phyloP scores from a whole-genome alignment of 345 rosid genomes.

The Corymbia maculata region DNA sequence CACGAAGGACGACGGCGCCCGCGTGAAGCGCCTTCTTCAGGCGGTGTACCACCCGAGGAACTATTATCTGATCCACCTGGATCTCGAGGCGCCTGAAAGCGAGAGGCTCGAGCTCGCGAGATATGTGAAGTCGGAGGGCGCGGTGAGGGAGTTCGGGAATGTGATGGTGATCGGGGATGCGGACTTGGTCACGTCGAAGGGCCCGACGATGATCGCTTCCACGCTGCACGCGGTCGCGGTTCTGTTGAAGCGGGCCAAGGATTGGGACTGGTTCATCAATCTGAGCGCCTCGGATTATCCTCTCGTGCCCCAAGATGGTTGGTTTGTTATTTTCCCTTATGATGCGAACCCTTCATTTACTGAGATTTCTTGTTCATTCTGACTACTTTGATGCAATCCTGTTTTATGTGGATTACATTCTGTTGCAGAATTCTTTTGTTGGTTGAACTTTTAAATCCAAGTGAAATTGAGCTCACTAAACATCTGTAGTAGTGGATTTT shows the following conservation, averaged over 20 bases:
- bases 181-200: conserved; percentile 71
- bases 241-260: conserved; percentile 56
- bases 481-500: not conserved
- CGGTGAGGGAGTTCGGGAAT: conserved; percentile 41
- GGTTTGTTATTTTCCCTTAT: not conserved
- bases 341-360: not conserved
- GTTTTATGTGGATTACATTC: not conserved
- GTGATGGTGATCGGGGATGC: conserved; percentile 84
- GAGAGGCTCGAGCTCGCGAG: conserved; percentile 77
- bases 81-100: conserved; percentile 69
- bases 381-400: not conserved
- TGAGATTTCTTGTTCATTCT: not conserved
- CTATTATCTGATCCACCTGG: conserved; percentile 71
- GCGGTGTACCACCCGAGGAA: conserved; percentile 80
- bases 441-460: not conserved
- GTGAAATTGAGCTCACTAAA: not conserved
- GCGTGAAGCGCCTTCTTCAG: conserved; percentile 50
- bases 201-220: conserved; percentile 75
- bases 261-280: conserved; percentile 96
- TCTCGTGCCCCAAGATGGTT: conserved; percentile 90
- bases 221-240: conserved; percentile 69
- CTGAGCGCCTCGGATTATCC: conserved; percentile 82
- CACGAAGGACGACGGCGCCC: conserved; percentile 58
- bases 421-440: not conserved
- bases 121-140: conserved; percentile 57